Conservation (phyloP, 2,329 filamentous ascomycete genomes). For the Teratosphaeria destructans region DNA sequence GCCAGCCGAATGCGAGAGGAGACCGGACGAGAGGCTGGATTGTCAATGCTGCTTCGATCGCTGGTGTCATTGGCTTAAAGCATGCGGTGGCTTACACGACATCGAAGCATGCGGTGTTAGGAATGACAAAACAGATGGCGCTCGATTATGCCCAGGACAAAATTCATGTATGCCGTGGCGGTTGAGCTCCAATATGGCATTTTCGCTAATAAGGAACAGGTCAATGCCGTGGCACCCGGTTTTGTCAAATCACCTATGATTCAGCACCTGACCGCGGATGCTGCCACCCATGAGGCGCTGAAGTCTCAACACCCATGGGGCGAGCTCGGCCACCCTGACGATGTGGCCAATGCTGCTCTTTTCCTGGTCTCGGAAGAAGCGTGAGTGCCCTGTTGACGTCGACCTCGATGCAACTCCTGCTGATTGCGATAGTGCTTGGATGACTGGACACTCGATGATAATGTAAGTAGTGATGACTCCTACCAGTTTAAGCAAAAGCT, state of each 20-base stretch:
- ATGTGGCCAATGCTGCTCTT: constrained; percentile 17
- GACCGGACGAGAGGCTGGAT: constrained; percentile 38
- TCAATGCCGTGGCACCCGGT: constrained; percentile 8
- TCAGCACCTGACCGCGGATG: constrained; percentile 7
- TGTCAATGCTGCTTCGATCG: constrained; percentile 38
- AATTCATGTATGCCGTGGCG: constrained; percentile 12
- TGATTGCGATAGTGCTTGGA: constrained; percentile 8
- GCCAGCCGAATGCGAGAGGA: constrained; percentile 22
- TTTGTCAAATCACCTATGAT: constrained; percentile 15
- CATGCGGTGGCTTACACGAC: constrained; percentile 3
- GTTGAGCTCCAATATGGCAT: constrained; percentile 2
- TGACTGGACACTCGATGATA: constrained; percentile 11
- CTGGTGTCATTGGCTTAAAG: constrained; percentile 22
- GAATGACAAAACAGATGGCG: constrained; percentile 19
- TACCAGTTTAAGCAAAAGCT: background rate
- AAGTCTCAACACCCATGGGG: constrained; percentile 15
- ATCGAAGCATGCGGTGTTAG: constrained; percentile 19
- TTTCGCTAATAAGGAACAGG: background rate
- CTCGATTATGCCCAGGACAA: constrained; percentile 17
- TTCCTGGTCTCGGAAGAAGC: constrained; percentile 19
- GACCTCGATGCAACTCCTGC: background rate
- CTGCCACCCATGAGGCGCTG: constrained; percentile 15
- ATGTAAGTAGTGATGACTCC: background rate
- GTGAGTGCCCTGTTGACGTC: constrained; percentile 5
- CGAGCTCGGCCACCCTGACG: constrained; percentile 13